Conservation (phyloP, 257 asterid species). For the Solanum pinnatisectum region DNA sequence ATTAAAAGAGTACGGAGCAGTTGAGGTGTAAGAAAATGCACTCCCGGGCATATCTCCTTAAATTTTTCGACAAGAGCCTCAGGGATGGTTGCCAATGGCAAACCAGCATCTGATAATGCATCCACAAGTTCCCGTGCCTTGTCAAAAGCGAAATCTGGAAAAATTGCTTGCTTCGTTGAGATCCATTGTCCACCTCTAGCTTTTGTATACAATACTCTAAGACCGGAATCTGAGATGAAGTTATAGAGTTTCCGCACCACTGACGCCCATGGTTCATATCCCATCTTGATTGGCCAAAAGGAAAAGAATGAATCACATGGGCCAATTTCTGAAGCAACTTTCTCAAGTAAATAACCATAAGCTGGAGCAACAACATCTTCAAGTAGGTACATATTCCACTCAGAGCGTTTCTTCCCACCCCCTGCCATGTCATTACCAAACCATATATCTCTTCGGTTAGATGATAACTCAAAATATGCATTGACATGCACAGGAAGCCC, state of each 20-base stretch:
- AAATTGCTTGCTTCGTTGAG: slow-evolving; percentile 77
- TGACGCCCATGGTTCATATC: slow-evolving; percentile 82
- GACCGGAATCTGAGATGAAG: slow-evolving; percentile 56
- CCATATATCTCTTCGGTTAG: slow-evolving; percentile 97
- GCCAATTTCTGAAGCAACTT: slow-evolving; percentile 68
- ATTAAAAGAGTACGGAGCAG: slow-evolving; percentile 68
- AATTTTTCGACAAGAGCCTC: slow-evolving; percentile 60
- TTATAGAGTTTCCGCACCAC: slow-evolving; percentile 67
- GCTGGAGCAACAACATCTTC: slow-evolving; percentile 94
- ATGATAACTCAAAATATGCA: slow-evolving; percentile 91
- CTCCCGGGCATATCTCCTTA: slow-evolving; percentile 58
- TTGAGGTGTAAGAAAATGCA: slow-evolving; percentile 86
- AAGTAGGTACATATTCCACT: slow-evolving; percentile 86
- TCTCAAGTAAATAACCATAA: slow-evolving; percentile 80
- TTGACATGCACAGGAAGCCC: slow-evolving; percentile 91
- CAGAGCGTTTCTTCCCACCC: slow-evolving; percentile 92
- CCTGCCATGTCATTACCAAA: slow-evolving; percentile 98
- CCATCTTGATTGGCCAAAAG: slow-evolving; percentile 69
- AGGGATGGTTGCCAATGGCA: slow-evolving; percentile 66
- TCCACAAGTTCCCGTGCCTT: slow-evolving; percentile 60
- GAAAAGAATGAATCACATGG: slow-evolving; percentile 73
- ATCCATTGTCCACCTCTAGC: slow-evolving; percentile 94
- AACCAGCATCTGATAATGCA: slow-evolving; percentile 80
- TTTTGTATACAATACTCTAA: slow-evolving; percentile 68
- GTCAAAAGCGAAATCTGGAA: slow-evolving; percentile 78